phyloP scores from a whole-genome alignment of 73 alveolate genomes.

The Stentor roeselii region DNA sequence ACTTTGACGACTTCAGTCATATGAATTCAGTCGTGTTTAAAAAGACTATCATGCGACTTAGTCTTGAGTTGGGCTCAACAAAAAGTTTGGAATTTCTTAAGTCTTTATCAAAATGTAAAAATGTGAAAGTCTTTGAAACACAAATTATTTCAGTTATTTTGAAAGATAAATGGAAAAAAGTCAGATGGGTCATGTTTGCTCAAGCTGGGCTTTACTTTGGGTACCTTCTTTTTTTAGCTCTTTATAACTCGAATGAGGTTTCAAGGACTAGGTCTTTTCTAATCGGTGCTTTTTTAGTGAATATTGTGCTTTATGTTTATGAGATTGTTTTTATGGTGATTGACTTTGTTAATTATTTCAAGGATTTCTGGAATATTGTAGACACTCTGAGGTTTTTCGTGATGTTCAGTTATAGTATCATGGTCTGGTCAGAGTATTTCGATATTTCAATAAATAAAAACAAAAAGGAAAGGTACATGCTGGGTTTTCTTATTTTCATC shows the following conservation, averaged over 20 bases:
- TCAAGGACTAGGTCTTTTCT: not conserved
- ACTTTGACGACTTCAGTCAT: not conserved
- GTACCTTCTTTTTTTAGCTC: not conserved
- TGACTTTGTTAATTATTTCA: not conserved
- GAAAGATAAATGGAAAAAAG: not conserved
- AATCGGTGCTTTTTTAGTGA: not conserved
- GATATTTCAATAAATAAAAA: not conserved
- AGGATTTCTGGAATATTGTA: not conserved
- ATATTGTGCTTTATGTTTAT: not conserved
- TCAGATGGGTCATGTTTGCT: not conserved
- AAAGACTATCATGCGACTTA: not conserved
- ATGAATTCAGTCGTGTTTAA: not conserved
- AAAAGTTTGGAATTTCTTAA: conserved; percentile 1
- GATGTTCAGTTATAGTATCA: not conserved
- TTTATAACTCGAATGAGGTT: not conserved
- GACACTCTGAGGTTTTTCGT: not conserved
- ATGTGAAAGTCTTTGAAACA: not conserved
- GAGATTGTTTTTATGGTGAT: not conserved
- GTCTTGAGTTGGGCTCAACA: not conserved
- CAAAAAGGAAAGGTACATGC: not conserved
- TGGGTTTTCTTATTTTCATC: not conserved
- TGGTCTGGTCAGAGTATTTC: not conserved
- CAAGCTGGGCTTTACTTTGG: not conserved
- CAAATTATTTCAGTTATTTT: not conserved
- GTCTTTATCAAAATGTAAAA: not conserved